These are phyloP conservation scores for Diatrype stigma DNA, from an alignment of 2,329 filamentous ascomycete species.

Conservation along the genomic window DNA sequence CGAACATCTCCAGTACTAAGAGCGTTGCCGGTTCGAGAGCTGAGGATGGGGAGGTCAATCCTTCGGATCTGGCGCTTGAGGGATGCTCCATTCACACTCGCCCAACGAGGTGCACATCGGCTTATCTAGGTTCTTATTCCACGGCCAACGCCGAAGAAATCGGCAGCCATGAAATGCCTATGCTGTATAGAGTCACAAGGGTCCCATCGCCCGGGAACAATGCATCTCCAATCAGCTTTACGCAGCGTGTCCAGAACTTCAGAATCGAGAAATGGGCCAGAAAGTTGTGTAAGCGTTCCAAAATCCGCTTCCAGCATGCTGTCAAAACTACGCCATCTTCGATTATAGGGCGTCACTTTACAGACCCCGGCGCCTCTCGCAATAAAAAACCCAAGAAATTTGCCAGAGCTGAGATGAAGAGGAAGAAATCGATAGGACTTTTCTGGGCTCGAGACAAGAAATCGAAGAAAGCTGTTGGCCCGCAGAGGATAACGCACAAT, in stretches of 20 bases:
- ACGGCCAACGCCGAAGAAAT: background rate
- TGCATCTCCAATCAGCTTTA: conserved; percentile 7
- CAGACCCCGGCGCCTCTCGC: background rate
- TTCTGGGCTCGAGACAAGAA: too few species aligned
- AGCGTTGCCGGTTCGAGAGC: background rate
- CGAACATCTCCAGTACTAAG: background rate
- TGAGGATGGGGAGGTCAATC: too few species aligned
- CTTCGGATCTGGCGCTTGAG: too few species aligned
- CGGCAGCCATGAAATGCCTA: background rate
- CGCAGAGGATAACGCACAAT: too few species aligned
- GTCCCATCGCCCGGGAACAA: conserved; percentile 1
- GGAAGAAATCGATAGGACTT: too few species aligned
- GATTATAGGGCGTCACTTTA: background rate
- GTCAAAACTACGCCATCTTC: conserved; percentile 5
- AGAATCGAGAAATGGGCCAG: conserved; percentile 19
- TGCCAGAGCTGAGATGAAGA: background rate
- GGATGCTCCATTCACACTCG: background rate
- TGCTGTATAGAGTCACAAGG: background rate
- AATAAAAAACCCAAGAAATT: background rate
- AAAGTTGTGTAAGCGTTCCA: conserved; percentile 17
- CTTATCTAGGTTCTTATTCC: background rate
- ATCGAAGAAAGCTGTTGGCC: too few species aligned
- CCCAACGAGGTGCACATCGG: background rate
- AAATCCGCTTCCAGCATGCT: conserved; percentile 14
- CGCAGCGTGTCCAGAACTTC: conserved; percentile 16